Evolutionary conservation across 2,329 filamentous ascomycete species (phyloP).

Genomic region (Erysiphe pulchra): DNA sequence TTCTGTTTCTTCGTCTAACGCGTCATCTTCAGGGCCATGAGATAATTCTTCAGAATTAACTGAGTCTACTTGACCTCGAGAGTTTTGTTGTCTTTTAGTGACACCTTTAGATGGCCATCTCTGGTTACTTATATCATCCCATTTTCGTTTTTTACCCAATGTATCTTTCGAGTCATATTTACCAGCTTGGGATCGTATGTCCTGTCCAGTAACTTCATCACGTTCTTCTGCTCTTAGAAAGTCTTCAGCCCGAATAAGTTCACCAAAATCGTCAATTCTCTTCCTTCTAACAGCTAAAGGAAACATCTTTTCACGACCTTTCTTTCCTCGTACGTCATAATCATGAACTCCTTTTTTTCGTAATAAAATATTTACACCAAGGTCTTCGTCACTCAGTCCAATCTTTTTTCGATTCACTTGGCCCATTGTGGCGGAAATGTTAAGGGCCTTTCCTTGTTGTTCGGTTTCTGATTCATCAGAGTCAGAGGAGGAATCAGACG

Average conservation of each 20-base stretch:
- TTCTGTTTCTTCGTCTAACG: conserved; percentile 30
- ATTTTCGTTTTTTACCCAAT: conserved; percentile 81
- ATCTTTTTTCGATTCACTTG: conserved; percentile 70
- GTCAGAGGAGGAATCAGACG: conserved; percentile 61
- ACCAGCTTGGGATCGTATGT: conserved; percentile 25
- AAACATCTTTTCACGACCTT: conserved; percentile 78
- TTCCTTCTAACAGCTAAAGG: conserved; percentile 59
- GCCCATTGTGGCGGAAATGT: conserved; percentile 62
- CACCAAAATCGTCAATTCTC: conserved; percentile 75
- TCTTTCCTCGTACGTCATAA: conserved; percentile 76
- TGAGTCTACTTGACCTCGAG: conserved; percentile 12
- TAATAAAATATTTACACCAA: conserved; percentile 75
- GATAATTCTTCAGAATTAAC: conserved; percentile 19
- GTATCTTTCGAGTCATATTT: conserved; percentile 28
- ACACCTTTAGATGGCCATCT: conserved; percentile 18
- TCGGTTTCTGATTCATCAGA: conserved; percentile 77
- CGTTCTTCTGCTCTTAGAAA: conserved; percentile 82
- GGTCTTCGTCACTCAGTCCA: conserved; percentile 64
- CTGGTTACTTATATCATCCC: conserved; percentile 38
- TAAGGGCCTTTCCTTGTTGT: conserved; percentile 76
- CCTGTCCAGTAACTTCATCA: conserved; percentile 44
- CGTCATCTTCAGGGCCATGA: conserved; percentile 23
- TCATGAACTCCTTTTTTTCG: conserved; percentile 81
- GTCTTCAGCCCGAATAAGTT: conserved; percentile 79
- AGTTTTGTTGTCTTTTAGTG: conserved; percentile 33